phyloP scores from a whole-genome alignment of 1,284 basidiomycete genomes.

The Melampsora medusae region DNA sequence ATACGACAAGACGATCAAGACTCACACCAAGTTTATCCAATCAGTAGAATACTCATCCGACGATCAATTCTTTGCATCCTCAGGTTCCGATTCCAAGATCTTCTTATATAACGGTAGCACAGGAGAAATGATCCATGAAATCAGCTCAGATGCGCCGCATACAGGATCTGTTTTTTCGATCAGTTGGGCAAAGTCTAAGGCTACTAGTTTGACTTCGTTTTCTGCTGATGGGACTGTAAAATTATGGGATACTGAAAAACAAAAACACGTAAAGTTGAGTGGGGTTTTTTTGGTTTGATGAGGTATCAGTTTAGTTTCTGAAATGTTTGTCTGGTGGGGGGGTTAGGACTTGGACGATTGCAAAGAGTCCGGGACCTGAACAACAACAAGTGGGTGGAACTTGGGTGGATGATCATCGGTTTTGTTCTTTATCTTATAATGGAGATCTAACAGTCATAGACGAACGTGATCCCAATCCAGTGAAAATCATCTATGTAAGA shows the following conservation, averaged over 20 bases:
- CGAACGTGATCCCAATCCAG: conserved; percentile 62
- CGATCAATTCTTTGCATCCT: conserved; percentile 80
- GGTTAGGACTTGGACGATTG: conserved; percentile 30
- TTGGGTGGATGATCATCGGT: conserved; percentile 59
- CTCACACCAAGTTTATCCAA: conserved; percentile 91
- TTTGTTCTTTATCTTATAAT: conserved; percentile 80
- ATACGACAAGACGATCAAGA: conserved; percentile 73
- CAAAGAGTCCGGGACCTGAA: conserved; percentile 23
- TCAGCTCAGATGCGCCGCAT: conserved; percentile 69
- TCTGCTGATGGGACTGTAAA: conserved; percentile 85
- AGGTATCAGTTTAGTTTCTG: not conserved
- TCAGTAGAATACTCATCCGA: conserved; percentile 79
- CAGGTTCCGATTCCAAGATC: conserved; percentile 82
- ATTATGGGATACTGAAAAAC: conserved; percentile 60
- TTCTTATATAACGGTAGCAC: conserved; percentile 90
- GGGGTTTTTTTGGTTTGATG: not conserved
- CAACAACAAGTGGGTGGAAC: conserved; percentile 80
- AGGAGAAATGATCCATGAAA: conserved; percentile 72
- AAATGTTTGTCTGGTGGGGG: not conserved
- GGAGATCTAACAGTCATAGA: conserved; percentile 85
- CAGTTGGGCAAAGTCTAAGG: conserved; percentile 63
- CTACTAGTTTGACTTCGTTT: conserved; percentile 68
- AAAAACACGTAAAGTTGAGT: conserved; percentile 24
- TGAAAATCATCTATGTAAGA: conserved; percentile 43
- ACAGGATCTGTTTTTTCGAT: conserved; percentile 56